A percentile compares a stretch with the other conserved stretches of the same genome.
Evolutionary conservation across 31 red algal species (phyloP).

Genomic region (Porphyra umbilicalis): DNA sequence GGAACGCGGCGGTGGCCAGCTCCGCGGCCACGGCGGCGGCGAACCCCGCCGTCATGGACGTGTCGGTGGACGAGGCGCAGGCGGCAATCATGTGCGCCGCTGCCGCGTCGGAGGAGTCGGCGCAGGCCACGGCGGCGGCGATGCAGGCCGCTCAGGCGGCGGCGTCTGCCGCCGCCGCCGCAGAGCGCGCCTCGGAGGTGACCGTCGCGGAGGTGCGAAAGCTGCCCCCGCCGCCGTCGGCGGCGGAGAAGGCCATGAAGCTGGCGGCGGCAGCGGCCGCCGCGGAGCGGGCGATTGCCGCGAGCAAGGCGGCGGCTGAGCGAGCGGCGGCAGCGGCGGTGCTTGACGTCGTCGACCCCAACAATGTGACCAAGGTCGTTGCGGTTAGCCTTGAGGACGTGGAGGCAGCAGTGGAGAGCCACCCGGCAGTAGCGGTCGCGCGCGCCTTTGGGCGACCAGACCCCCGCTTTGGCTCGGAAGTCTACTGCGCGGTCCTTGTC

Average conservation of each 20-base stretch:
- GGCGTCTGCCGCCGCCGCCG: neutral
- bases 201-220: neutral
- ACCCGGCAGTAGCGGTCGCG: neutral
- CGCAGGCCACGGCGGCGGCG: neutral
- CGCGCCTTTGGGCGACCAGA: neutral
- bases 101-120: neutral
- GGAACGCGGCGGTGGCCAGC: constrained; percentile 1
- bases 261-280: neutral
- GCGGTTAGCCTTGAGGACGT: neutral
- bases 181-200: neutral
- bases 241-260: neutral
- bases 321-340: constrained; percentile 51
- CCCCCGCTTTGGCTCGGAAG: neutral
- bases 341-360: neutral
- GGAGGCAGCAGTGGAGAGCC: neutral
- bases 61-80: neutral
- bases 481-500: neutral
- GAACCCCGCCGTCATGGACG: neutral
- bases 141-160: neutral
- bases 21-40: constrained; percentile 11
- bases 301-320: constrained; percentile 6
- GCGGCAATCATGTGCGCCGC: neutral
- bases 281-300: neutral
- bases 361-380: neutral
- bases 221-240: neutral